Evolutionary conservation across 139 green algal genomes (phyloP).

Genomic region (Coelastrella sp.): DNA sequence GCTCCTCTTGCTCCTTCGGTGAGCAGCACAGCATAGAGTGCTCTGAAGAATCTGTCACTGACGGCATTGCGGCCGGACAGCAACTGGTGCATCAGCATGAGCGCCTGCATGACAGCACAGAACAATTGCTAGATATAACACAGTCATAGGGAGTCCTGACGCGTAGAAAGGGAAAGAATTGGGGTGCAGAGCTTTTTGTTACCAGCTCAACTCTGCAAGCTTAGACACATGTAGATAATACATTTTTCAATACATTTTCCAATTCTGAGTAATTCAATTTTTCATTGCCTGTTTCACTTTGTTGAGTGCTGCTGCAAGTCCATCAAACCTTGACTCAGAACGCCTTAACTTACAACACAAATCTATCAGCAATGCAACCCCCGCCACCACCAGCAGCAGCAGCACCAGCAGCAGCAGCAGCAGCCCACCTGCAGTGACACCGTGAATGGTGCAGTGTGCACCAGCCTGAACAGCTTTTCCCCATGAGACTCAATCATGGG

Average conservation of each 20-base stretch:
- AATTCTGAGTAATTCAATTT: too few species aligned
- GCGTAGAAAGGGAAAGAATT: too few species aligned
- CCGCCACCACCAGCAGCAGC: too few species aligned
- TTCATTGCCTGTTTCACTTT: neutral
- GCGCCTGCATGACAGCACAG: conserved; percentile 57
- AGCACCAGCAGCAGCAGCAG: neutral
- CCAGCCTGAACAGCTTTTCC: conserved; percentile 88
- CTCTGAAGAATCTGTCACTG: conserved; percentile 91
- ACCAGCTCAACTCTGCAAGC: too few species aligned
- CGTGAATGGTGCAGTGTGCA: conserved; percentile 87
- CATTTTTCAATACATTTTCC: too few species aligned
- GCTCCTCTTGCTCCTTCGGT: conserved; percentile 45
- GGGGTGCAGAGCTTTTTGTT: too few species aligned
- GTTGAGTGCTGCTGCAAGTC: neutral
- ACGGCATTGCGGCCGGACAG: conserved; percentile 61
- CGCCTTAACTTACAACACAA: too few species aligned
- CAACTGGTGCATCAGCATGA: conserved; percentile 94
- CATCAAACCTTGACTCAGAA: too few species aligned
- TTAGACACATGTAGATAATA: too few species aligned
- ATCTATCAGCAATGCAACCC: too few species aligned
- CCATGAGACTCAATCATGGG: conserved; percentile 60
- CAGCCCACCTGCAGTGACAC: conserved; percentile 80
- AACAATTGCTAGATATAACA: too few species aligned
- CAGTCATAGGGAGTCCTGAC: too few species aligned
- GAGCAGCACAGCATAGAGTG: conserved; percentile 89